Conservation (phyloP, 257 asterid genomes). For the Plantago major region DNA sequence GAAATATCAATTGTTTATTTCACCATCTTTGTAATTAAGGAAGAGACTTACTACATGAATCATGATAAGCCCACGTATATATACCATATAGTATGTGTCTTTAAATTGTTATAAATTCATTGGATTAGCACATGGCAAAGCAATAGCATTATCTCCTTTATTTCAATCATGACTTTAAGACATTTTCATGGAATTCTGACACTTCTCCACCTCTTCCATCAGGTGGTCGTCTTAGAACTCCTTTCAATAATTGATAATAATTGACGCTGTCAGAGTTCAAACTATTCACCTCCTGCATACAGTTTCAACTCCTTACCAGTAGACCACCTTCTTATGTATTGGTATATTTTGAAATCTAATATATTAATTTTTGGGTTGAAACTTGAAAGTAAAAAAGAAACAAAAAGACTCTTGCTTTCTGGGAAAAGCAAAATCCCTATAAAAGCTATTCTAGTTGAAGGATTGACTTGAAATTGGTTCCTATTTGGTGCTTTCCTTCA, state of each 20-base stretch:
- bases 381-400: slow-evolving; percentile 9
- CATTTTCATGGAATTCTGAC: slow-evolving; percentile 14
- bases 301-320: too few species aligned
- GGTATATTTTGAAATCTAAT: neutral
- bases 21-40: too few species aligned
- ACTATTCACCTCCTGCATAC: too few species aligned
- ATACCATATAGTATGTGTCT: too few species aligned
- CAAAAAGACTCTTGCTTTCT: slow-evolving; percentile 14
- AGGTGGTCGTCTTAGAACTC: neutral
- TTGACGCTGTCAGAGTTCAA: too few species aligned
- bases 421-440: slow-evolving; percentile 7
- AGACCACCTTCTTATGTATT: too few species aligned
- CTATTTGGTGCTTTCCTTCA: slow-evolving; percentile 21
- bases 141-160: slow-evolving; percentile 3
- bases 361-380: neutral
- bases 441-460: slow-evolving; percentile 1
- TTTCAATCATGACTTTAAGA: slow-evolving; percentile 6
- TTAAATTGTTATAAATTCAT: neutral
- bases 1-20: too few species aligned
- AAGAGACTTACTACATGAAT: too few species aligned
- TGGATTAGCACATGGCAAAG: slow-evolving; percentile 3
- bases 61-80: too few species aligned
- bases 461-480: slow-evolving; percentile 17
- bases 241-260: too few species aligned
- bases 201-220: slow-evolving; percentile 9